Evolutionary conservation across 352 stramenopile genomes (phyloP), one percentile per base, ranked within the genome.

Genomic region (Aphanomyces cochlioides): DNA sequence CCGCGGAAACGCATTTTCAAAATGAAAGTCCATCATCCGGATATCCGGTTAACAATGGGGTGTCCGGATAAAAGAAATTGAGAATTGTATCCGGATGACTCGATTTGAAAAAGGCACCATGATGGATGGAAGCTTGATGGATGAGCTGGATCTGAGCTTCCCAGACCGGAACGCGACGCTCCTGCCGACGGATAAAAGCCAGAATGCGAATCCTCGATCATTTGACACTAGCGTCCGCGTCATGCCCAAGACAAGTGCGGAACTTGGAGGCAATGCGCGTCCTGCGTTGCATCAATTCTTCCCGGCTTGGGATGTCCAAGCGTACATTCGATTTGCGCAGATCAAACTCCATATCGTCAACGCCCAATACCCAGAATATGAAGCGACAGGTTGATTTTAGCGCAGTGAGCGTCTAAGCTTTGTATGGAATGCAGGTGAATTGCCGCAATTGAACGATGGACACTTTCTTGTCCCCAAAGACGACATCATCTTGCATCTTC

Each of bases 381-480:
- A 93, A 66, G 83, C 86, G 58, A 93, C 87, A 1, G 83, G 82
- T 89, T 67, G 58, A 19, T 56, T 12, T 43, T 21, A 36, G 15
- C 40, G 43, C 37, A n/a, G 61, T 7, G 5, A 10, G 34, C 34
- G 40, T 4, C 12, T 10, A 34, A 57, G 69, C 64, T 67, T 43
- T 50, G 39, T 69, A 13, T 34, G 19, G n/a, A 37, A 5, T 50
- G n/a, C 56, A 83, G 80, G 83, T 58, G 84, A 90, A 73, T 72
- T 95, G 57, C 87, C 87, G 40, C 87, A 95, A 74, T 78, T 95
- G 28, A 91, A 80, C 59, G 87, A 95, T 67, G 87, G 87, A 66
- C 92, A 95, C 74, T 95, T 92, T 63, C 77, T 95, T 45, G 75
- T 95, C 67, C 83, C 84, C 7, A 91, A 89, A 66, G 81, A 90